Base-by-base conservation (phyloP, 352 stramenopile genomes). In the Phytopythium sindhum region DNA sequence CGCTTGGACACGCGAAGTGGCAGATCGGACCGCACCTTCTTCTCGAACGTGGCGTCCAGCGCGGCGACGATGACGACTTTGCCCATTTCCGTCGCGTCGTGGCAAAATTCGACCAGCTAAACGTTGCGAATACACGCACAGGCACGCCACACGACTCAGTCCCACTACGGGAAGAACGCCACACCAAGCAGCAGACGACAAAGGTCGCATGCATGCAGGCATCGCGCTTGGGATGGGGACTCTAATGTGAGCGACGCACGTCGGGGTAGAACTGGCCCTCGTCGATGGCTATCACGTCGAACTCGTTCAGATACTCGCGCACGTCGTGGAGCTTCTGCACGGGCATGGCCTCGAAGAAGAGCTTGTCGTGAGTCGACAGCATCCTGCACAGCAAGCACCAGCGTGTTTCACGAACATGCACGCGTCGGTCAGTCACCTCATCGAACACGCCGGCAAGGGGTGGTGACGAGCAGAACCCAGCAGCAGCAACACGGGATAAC, bases 241-340 rank as follows among this genome's bases (percentile, higher is more conserved):
- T n/a, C n/a, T n/a, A n/a, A n/a, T n/a, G 26, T 26, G 8, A 23
- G 45, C 6, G 19, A 47, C 75, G 52, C 73, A 91, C 81, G 33
- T 95, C 87, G 6, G 81, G 76, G 67, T 93, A 94, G 69, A 95
- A 95, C 69, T 95, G 87, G 56, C 84, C 87, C 68, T 95, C 87
- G 57, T 95, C 87, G 57, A 95, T 91, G 52, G 82, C 85, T 57
- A 95, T 93, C 37, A 95, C 87, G 61, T 95, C 85, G 61, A 77
- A 88, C n/a, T 88, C 75, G 37, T 83, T 60, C 54, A 90, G 73
- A 42, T 74, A 73, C 31, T 78, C 63, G 26, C 78, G 77, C 58
- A 90, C 77, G 62, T 92, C 80, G 2, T 68, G 68, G 11, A 91
- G 59, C 44, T 69, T 73, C 53, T 84, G 75, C 60, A 91, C 81